These are phyloP conservation scores for Rhizopogon roseolus DNA, from an alignment of 768 basidiomycete species.

Conservation along the genomic window DNA sequence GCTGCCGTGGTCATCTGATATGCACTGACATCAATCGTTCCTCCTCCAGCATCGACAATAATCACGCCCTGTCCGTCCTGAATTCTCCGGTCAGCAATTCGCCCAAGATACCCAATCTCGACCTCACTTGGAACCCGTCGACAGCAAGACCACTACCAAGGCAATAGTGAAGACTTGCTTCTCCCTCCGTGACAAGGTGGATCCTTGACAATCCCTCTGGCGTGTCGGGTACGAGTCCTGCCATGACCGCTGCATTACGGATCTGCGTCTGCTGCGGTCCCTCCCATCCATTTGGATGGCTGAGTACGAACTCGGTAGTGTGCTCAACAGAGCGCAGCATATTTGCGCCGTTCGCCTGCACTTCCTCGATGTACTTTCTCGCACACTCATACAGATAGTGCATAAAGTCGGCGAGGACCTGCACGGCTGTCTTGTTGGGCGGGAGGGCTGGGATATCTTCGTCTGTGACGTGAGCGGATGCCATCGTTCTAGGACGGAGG, in stretches of 20 bases:
- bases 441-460: slow-evolving; percentile 40
- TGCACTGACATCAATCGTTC: slow-evolving; percentile 56
- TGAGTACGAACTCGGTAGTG: slow-evolving; percentile 41
- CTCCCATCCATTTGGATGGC: slow-evolving; percentile 47
- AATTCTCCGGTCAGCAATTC: background rate
- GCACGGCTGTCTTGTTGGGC: slow-evolving; percentile 31
- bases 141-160: slow-evolving; percentile 31
- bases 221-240: slow-evolving; percentile 34
- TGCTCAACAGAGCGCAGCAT: slow-evolving; percentile 38
- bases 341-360: slow-evolving; percentile 34
- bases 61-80: slow-evolving; percentile 44
- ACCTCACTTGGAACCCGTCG: slow-evolving; percentile 21
- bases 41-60: slow-evolving; percentile 60
- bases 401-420: slow-evolving; percentile 48
- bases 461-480: slow-evolving; percentile 19
- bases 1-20: slow-evolving; percentile 38
- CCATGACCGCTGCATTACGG: slow-evolving; percentile 37
- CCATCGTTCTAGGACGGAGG: slow-evolving; percentile 22
- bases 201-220: slow-evolving; percentile 32
- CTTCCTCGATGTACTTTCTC: slow-evolving; percentile 39
- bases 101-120: background rate
- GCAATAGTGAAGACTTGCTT: slow-evolving; percentile 48
- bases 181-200: slow-evolving; percentile 47
- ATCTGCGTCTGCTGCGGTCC: slow-evolving; percentile 39
- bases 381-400: slow-evolving; percentile 41